A percentile compares a stretch with the other conserved stretches of the same genome.
Evolutionary conservation across 345 rosid genomes (phyloP).

Genomic region (Balakata baccata): DNA sequence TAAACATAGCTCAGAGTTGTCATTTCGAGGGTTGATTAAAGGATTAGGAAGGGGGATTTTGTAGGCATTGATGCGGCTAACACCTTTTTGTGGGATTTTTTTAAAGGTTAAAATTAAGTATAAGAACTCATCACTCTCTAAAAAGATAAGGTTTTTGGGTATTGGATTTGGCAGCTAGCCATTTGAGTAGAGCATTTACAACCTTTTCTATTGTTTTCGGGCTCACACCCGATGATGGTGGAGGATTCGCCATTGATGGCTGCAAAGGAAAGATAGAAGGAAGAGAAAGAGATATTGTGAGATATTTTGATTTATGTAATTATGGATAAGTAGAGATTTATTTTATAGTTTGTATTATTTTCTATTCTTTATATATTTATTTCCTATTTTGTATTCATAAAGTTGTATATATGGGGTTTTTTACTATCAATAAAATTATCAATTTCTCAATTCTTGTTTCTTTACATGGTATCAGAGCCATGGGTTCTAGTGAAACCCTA

Average conservation of each 20-base stretch:
- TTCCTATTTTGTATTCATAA: too few species aligned
- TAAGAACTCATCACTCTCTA: conserved; percentile 65
- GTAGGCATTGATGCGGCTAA: conserved; percentile 45
- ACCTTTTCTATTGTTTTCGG: conserved; percentile 41
- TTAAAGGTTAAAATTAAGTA: conserved; percentile 57
- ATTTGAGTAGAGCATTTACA: conserved; percentile 45
- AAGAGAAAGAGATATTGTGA: too few species aligned
- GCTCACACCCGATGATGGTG: conserved; percentile 27
- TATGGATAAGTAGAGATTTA: too few species aligned
- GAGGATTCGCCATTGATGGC: conserved; percentile 9
- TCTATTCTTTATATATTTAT: too few species aligned
- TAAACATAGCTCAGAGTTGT: conserved; percentile 59
- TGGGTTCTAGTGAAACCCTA: too few species aligned
- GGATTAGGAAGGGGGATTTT: conserved; percentile 56
- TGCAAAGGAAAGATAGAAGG: too few species aligned
- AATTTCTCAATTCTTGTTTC: too few species aligned
- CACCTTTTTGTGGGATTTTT: conserved; percentile 53
- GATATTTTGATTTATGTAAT: too few species aligned
- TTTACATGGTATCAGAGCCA: too few species aligned
- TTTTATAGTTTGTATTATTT: too few species aligned
- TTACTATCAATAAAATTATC: too few species aligned
- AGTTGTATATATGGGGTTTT: too few species aligned
- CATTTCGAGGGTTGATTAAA: conserved; percentile 34
- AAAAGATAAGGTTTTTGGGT: conserved; percentile 58
- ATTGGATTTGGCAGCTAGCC: conserved; percentile 46